Conservation (phyloP, 139 green algal genomes). For the Bryopsis sp. region DNA sequence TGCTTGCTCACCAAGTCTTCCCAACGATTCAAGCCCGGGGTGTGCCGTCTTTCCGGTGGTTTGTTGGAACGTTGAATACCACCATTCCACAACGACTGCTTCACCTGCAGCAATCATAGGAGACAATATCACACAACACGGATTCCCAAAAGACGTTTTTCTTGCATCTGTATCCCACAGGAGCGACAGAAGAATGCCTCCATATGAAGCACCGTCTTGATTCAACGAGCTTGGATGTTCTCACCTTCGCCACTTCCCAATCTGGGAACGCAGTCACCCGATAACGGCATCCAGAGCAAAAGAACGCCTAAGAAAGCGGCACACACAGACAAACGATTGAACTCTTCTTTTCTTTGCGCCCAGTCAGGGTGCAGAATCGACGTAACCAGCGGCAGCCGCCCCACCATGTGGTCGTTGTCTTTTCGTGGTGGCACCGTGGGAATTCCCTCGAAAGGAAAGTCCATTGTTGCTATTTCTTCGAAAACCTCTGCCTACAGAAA, state of each 20-base stretch:
- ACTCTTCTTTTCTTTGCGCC: too few species aligned
- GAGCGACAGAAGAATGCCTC: too few species aligned
- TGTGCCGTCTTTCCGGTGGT: constrained; percentile 48
- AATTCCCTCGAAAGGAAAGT: constrained; percentile 83
- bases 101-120: constrained; percentile 42
- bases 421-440: constrained; percentile 82
- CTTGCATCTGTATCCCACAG: too few species aligned
- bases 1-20: constrained; percentile 56
- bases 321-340: constrained; percentile 23
- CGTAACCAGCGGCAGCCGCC: neutral
- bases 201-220: neutral
- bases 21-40: constrained; percentile 61
- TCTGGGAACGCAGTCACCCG: constrained; percentile 60
- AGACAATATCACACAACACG: too few species aligned
- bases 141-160: too few species aligned
- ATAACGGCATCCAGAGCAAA: constrained; percentile 84
- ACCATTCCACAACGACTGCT: constrained; percentile 71
- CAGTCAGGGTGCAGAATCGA: too few species aligned
- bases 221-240: neutral
- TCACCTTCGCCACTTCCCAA: constrained; percentile 57
- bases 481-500: constrained; percentile 74
- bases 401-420: constrained; percentile 73
- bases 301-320: constrained; percentile 50
- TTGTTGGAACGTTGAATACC: constrained; percentile 80
- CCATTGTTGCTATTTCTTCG: constrained; percentile 90